Evolutionary conservation across 176 grass and related monocot species (phyloP).

Genomic region (Oropetium thomaeum): DNA sequence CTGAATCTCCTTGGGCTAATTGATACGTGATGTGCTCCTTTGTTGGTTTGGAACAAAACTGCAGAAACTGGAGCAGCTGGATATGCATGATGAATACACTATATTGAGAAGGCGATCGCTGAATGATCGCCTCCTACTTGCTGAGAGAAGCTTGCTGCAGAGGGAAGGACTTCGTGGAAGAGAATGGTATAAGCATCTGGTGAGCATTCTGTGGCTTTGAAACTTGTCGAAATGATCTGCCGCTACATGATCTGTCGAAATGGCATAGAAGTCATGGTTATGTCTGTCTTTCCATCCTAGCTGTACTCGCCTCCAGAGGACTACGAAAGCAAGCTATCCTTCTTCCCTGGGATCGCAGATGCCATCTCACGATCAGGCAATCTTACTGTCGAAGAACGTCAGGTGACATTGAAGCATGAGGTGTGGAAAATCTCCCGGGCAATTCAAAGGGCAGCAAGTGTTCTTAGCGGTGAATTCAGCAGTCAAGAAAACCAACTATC

Average conservation of each 20-base stretch:
- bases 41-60: slow-evolving; percentile 26
- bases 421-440: slow-evolving; percentile 70
- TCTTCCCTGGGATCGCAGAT: slow-evolving; percentile 79
- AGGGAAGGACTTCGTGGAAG: slow-evolving; percentile 80
- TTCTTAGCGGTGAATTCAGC: slow-evolving; percentile 59
- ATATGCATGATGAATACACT: slow-evolving; percentile 19
- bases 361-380: slow-evolving; percentile 46
- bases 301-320: slow-evolving; percentile 83
- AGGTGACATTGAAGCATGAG: slow-evolving; percentile 40
- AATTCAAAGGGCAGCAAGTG: slow-evolving; percentile 52
- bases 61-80: slow-evolving; percentile 49
- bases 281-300: slow-evolving; percentile 20
- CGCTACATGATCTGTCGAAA: neutral
- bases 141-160: slow-evolving; percentile 89
- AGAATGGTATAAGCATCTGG: slow-evolving; percentile 93
- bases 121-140: slow-evolving; percentile 86
- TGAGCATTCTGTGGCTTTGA: slow-evolving; percentile 19
- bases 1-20: neutral
- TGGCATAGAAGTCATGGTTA: too few relatives aligned
- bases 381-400: neutral
- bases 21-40: neutral
- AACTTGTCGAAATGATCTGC: neutral
- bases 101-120: slow-evolving; percentile 49
- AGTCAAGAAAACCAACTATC: neutral
- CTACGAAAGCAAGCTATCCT: slow-evolving; percentile 62